phyloP scores from a whole-genome alignment of 139 green algal species.

The Marvania coccoides region DNA sequence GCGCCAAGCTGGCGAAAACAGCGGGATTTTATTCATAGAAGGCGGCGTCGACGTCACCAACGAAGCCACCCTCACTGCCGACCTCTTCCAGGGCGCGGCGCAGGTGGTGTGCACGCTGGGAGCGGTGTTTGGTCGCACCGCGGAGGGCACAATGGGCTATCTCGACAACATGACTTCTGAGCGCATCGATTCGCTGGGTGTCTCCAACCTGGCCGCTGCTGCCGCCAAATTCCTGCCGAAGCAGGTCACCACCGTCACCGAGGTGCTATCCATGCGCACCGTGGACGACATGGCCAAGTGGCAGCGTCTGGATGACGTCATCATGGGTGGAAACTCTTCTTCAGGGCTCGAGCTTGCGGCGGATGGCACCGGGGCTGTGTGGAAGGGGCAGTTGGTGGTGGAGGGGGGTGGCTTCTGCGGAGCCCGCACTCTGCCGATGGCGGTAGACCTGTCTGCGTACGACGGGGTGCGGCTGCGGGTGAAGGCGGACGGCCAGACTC shows the following conservation, averaged over 20 bases:
- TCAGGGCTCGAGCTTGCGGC: constrained; percentile 33
- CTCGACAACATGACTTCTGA: constrained; percentile 67
- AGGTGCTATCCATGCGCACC: constrained; percentile 51
- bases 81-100: constrained; percentile 65
- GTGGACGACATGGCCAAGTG: constrained; percentile 44
- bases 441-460: constrained; percentile 30
- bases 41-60: constrained; percentile 61
- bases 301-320: constrained; percentile 35
- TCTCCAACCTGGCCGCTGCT: constrained; percentile 31
- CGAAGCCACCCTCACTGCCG: constrained; percentile 37
- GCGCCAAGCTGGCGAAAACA: constrained; percentile 10
- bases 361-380: constrained; percentile 49
- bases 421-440: constrained; percentile 31
- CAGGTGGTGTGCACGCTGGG: constrained; percentile 62
- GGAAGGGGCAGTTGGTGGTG: constrained; percentile 61
- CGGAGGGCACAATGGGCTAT: constrained; percentile 61
- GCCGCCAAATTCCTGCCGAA: constrained; percentile 14
- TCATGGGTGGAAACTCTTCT: constrained; percentile 47
- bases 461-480: constrained; percentile 64
- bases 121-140: constrained; percentile 47
- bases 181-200: constrained; percentile 60
- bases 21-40: constrained; percentile 58
- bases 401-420: constrained; percentile 88
- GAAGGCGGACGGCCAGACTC: constrained; percentile 66
- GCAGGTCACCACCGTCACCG: not conserved